These are phyloP conservation scores for Dujonia santamariae DNA, from an alignment of 1,139 yeast genomes.

Conservation along the genomic window DNA sequence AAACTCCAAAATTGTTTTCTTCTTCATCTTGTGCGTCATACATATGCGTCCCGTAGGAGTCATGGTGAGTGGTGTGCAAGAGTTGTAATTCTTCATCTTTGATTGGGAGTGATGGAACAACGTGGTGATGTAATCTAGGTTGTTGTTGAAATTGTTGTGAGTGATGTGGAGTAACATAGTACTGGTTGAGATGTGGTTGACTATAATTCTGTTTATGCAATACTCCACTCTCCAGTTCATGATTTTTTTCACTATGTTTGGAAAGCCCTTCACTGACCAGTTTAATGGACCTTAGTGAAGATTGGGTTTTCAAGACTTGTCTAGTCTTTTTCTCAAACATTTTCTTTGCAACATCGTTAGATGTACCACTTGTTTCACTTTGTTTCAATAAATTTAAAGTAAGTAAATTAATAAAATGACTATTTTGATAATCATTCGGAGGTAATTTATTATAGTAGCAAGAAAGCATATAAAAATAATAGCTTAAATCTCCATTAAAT, in stretches of 20 bases:
- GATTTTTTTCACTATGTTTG: not conserved
- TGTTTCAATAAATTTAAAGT: conserved; percentile 39
- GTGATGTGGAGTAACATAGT: not conserved
- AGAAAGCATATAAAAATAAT: conserved; percentile 40
- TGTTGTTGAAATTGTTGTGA: not conserved
- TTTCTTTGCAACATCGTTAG: conserved; percentile 25
- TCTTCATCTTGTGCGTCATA: no score
- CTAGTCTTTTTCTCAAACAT: conserved; percentile 31
- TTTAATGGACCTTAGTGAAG: conserved; percentile 30
- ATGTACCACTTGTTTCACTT: conserved; percentile 33
- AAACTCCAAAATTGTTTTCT: conserved; percentile 2
- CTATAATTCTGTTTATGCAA: no score
- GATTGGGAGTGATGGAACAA: conserved; percentile 1
- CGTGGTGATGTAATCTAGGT: not conserved
- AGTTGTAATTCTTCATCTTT: conserved; percentile 5
- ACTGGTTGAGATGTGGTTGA: no score
- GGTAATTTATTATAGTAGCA: conserved; percentile 42
- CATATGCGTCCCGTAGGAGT: no score
- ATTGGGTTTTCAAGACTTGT: conserved; percentile 30
- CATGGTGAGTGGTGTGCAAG: conserved; percentile 1
- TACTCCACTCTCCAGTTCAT: no score
- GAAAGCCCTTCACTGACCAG: conserved; percentile 6
- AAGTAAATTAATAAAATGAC: conserved; percentile 37
- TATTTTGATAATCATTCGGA: conserved; percentile 22
- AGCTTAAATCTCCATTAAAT: conserved; percentile 30